These are phyloP conservation scores for Cordyceps javanica DNA, from an alignment of 2,329 filamentous ascomycete species.

Conservation along the genomic window DNA sequence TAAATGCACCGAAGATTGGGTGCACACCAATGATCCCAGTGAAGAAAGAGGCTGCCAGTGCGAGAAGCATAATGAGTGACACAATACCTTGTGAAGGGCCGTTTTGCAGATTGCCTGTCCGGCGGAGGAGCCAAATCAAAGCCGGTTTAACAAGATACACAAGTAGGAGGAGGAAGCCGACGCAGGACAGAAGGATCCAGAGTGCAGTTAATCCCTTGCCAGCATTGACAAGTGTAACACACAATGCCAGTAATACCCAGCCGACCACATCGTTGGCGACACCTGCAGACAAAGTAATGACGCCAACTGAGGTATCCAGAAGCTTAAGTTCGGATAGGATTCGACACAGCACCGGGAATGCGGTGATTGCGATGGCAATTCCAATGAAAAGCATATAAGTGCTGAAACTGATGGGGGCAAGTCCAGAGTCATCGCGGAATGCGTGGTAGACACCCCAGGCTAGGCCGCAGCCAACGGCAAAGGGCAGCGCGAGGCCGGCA, in stretches of 20 bases:
- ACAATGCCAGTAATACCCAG: constrained; percentile 89
- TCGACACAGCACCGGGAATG: constrained; percentile 84
- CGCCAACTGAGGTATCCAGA: constrained; percentile 73
- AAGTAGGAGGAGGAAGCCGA: constrained; percentile 72
- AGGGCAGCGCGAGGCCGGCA: constrained; percentile 75
- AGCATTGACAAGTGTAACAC: constrained; percentile 88
- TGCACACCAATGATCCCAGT: constrained; percentile 88
- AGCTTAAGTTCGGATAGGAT: constrained; percentile 89
- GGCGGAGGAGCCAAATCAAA: constrained; percentile 68
- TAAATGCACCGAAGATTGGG: constrained; percentile 88
- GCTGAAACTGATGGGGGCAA: constrained; percentile 41
- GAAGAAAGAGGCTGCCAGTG: constrained; percentile 76
- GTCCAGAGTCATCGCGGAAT: constrained; percentile 46
- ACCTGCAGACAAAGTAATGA: constrained; percentile 83
- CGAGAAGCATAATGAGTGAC: constrained; percentile 72
- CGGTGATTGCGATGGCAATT: constrained; percentile 89
- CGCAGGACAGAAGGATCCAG: constrained; percentile 70
- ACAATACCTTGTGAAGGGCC: constrained; percentile 84
- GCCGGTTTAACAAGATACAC: constrained; percentile 64
- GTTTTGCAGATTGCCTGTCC: constrained; percentile 73
- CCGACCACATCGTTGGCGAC: constrained; percentile 77
- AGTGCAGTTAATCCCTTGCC: constrained; percentile 74
- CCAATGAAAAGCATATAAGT: constrained; percentile 71
- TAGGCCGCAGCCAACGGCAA: constrained; percentile 73
- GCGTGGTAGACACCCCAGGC: constrained; percentile 75